A percentile compares a stretch with the other conserved stretches of the same genome.
phyloP scores from a whole-genome alignment of 108 stramenopile genomes.

The Seminavis robusta region DNA sequence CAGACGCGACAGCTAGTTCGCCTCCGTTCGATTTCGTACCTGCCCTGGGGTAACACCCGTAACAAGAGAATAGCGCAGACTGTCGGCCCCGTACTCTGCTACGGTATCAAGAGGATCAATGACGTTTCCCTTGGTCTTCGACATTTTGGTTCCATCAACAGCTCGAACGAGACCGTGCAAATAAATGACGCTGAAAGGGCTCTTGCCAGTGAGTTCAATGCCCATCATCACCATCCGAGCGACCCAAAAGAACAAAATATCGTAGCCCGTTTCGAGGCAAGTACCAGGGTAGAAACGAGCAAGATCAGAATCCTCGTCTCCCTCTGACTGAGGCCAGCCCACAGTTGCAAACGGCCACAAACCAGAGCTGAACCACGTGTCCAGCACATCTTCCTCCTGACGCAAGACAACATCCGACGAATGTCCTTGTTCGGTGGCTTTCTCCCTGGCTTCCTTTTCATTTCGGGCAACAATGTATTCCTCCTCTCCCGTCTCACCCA shows the following conservation, averaged over 20 bases:
- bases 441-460: slow-evolving; percentile 75
- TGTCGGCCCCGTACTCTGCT: slow-evolving; percentile 89
- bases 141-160: slow-evolving; percentile 96
- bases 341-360: slow-evolving; percentile 97
- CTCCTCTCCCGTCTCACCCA: slow-evolving; percentile 64
- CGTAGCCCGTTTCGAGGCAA: slow-evolving; percentile 97
- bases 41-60: slow-evolving; percentile 96
- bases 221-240: slow-evolving; percentile 99
- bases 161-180: slow-evolving; percentile 96
- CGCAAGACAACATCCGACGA: slow-evolving; percentile 61
- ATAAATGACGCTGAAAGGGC: slow-evolving; percentile 93
- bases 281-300: slow-evolving; percentile 91
- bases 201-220: slow-evolving; percentile 82
- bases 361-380: slow-evolving; percentile 98
- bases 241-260: slow-evolving; percentile 99
- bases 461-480: slow-evolving; percentile 87
- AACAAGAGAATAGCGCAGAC: slow-evolving; percentile 89
- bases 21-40: slow-evolving; percentile 21
- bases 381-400: slow-evolving; percentile 94
- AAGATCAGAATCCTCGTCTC: slow-evolving; percentile 67
- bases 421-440: slow-evolving; percentile 66
- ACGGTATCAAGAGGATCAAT: slow-evolving; percentile 97
- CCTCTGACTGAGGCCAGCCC: slow-evolving; percentile 84
- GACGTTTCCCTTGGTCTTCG: slow-evolving; percentile 98
- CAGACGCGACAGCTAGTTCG: not conserved